Base-by-base conservation (phyloP, 805 yeast genomes). In the Metschnikowia lochheadii region DNA sequence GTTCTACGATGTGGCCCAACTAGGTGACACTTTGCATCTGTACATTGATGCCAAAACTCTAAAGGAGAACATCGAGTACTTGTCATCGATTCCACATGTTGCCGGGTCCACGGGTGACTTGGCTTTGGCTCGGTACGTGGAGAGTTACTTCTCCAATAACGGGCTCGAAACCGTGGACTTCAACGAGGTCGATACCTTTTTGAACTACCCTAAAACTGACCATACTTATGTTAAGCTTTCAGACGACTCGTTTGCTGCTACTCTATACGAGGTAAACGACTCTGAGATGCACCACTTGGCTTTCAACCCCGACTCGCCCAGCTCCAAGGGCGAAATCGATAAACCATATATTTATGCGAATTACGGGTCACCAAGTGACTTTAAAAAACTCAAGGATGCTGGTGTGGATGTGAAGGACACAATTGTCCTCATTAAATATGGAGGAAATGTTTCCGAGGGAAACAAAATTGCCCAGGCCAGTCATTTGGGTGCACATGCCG, bases 31-130 rank as follows among this genome's bases (percentile, higher is more conserved):
- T 44, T 72, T 86, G 6, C 65, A 68, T n/a, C 74, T 78, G 40
- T 63, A 55, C 41, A 71, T 88, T 31, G 86, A 82, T 59, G 65
- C 74, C 6, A 76, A 79, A 21, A 65, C 80, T 20, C 72, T 92
- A 65, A 83, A 83, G 59, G 83, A 80, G 42, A 82, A 84, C 54
- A 61, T 86, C 50, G 86, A 87, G 57, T 88, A 87, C 59, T 63
- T 89, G 21, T 82, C 91, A 26, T 79, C 87, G 6, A 81, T 89
- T 82, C 89, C 96, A 2, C 97, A 90, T 63, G 67, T 85, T 56
- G 82, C 97, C 0, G 98, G 98, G 3, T 85, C 97, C 2, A 79
- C 82, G 14, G 98, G 96, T 17, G 97, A 89, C 64, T 66, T 82
- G 52, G 78, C 92, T 0, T 68, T 90, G 35, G 84, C 89, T 1